phyloP scores from a whole-genome alignment of 78 protist species.

The Dictyostelium capitatum region DNA sequence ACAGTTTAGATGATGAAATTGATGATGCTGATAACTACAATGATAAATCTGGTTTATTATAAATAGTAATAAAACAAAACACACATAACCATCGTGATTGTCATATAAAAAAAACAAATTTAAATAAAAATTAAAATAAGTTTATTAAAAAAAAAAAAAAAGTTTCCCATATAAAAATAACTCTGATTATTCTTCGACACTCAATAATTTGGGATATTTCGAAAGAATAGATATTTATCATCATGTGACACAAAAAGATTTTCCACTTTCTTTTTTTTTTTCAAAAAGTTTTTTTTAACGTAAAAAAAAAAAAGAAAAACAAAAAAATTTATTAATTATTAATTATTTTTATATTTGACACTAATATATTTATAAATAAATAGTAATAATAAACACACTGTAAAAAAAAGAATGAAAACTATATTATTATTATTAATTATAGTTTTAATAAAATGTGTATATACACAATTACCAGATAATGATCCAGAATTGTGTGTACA shows the following conservation, averaged over 20 bases:
- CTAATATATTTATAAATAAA: background rate
- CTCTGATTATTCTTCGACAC: no score
- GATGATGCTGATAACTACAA: background rate
- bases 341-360: background rate
- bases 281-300: background rate
- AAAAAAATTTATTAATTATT: no score
- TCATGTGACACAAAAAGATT: background rate
- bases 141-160: no score
- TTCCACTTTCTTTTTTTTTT: background rate
- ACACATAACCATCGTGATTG: no score
- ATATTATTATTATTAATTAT: background rate
- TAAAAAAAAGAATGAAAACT: background rate
- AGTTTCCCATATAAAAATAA: no score
- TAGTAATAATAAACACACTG: no score
- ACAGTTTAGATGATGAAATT: background rate
- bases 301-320: no score
- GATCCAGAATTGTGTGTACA: constrained; percentile 52
- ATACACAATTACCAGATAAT: constrained; percentile 30
- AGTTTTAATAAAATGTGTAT: background rate
- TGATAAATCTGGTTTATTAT: background rate
- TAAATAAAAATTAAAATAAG: no score
- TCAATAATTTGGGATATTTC: no score
- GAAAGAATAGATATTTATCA: no score
- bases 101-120: no score
- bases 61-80: background rate